Base-by-base conservation (phyloP, 352 stramenopile species). In the Elongisporangium undulatum region DNA sequence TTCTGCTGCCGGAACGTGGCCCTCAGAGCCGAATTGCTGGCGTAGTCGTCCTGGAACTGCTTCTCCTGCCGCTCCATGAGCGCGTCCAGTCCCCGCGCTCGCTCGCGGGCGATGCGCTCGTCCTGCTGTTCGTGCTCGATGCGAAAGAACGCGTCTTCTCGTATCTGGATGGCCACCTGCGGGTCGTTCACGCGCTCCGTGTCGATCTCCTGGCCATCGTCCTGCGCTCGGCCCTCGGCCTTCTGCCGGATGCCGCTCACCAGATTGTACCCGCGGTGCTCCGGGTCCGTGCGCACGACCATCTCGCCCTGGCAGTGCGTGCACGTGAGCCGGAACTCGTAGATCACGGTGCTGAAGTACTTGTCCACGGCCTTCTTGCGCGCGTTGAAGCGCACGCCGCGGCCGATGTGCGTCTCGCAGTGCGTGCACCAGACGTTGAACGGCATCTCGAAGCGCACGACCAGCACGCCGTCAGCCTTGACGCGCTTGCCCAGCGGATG, bases 371-470 rank as follows among this genome's bases (percentile, higher is more conserved):
- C 71, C 21, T 88, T 87, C 75, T 99, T 99, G 51, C 92, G 81
- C 0, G 97, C 96, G 73, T 99, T 99, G 78, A 98, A 99, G 48
- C 97, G 83, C 53, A 98, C 97, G 59, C 88, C 88, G 50, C 80
- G 75, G 13, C 79, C 85, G 61, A 94, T 92, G 64, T 89, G 78
- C 17, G 49, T 63, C 26, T 79, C 58, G 67, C 85, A 94, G 65
- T 88, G 67, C 0, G 74, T 68, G 63, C 93, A 98, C 89, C 95
- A 99, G 57, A 97, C 90, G 77, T 98, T 85, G 67, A 98, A 98
- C 10, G 96, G 97, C 63, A 99, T 92, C 80, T 99, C 97, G 71
- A 99, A 99, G 66, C 97, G 91, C 53, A 99, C 95, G 23, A 99
- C 87, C 51, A 94, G 80, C 50, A 90, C 80, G 58, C 95, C 89